Base-by-base conservation (phyloP, 2,329 filamentous ascomycete genomes). In the Tolypocladium inflatum region DNA sequence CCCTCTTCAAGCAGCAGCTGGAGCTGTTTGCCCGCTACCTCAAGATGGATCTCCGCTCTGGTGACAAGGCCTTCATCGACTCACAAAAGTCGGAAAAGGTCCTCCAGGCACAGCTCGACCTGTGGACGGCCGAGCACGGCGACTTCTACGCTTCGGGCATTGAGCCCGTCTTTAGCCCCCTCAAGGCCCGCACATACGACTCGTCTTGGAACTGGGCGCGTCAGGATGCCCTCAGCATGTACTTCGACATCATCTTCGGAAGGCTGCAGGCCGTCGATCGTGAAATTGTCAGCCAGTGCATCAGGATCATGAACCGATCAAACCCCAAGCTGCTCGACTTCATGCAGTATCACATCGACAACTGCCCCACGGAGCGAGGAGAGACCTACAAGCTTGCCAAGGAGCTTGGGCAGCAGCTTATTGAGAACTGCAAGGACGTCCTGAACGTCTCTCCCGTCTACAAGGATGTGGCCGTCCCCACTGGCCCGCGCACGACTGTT, bases 321-420 rank as follows among this genome's bases (percentile, higher is more conserved):
- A 99, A 97, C 72, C 94, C 94, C 2, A 88, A 90, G 41, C 85
- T 99, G 1, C 83, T 99, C 59, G 93, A 99, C 66, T 99, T 97
- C 76, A 99, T 99, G 94, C 94, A 99, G 72, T 97, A 99, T 68
- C 94, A 99, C 77, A 99, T 99, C 69, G 94, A 99, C 69, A 94
- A 97, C 78, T 97, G 93, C 78, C 94, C 94, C 0, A 92, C 92
- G 0, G 92, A 99, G 70, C 88, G 93, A 55, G 94, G 94, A 59
- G 94, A 99, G 78, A 99, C 94, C 1, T 99, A 99, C 76, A 84
- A 94, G 76, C 86, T 99, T n/a, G 94, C 94, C 50, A 96, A 99
- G 78, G 87, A 94, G 74, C 88, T 99, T 30, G 93, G 91, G 41
- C 82, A 90, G 69, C 90, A 95, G 76, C 87, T 99, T 57, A 96